Evolutionary conservation across 2,329 filamentous ascomycete genomes (phyloP).

Genomic region (Monilinia laxa): DNA sequence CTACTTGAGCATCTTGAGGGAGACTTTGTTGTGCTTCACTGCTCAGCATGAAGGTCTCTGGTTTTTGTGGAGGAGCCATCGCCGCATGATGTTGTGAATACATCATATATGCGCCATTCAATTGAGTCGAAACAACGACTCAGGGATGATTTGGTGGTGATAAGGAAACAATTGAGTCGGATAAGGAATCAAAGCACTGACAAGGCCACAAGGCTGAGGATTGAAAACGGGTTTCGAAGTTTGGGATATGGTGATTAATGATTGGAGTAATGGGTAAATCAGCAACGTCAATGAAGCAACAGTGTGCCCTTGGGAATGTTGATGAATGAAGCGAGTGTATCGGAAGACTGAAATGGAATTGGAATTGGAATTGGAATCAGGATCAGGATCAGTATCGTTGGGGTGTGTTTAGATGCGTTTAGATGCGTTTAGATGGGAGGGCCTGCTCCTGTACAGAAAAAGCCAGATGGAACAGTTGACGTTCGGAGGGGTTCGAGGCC

Average conservation of each 20-base stretch:
- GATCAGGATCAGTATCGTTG: neutral
- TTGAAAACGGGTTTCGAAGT: slow-evolving; percentile 25
- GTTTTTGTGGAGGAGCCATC: slow-evolving; percentile 92
- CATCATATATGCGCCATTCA: slow-evolving; percentile 54
- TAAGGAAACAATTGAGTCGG: slow-evolving; percentile 30
- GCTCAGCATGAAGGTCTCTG: slow-evolving; percentile 98
- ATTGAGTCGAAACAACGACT: slow-evolving; percentile 37
- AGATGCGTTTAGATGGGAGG: slow-evolving; percentile 25
- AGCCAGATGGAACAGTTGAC: slow-evolving; percentile 39
- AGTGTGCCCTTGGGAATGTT: slow-evolving; percentile 27
- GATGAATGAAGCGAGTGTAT: slow-evolving; percentile 38
- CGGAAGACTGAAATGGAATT: slow-evolving; percentile 12
- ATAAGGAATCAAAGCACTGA: slow-evolving; percentile 36
- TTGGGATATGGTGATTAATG: slow-evolving; percentile 26
- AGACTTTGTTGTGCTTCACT: slow-evolving; percentile 95
- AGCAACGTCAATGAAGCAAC: slow-evolving; percentile 38
- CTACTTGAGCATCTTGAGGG: slow-evolving; percentile 94
- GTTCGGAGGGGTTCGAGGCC: slow-evolving; percentile 41
- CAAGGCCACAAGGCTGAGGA: slow-evolving; percentile 31
- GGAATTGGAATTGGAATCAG: neutral
- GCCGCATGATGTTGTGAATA: slow-evolving; percentile 74
- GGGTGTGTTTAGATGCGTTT: slow-evolving; percentile 25
- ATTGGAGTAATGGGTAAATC: slow-evolving; percentile 24
- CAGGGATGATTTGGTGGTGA: slow-evolving; percentile 24
- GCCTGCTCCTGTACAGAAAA: slow-evolving; percentile 41